These are phyloP conservation scores for Epichloe sp. DNA, from an alignment of 2,329 filamentous ascomycete species.

Conservation along the genomic window DNA sequence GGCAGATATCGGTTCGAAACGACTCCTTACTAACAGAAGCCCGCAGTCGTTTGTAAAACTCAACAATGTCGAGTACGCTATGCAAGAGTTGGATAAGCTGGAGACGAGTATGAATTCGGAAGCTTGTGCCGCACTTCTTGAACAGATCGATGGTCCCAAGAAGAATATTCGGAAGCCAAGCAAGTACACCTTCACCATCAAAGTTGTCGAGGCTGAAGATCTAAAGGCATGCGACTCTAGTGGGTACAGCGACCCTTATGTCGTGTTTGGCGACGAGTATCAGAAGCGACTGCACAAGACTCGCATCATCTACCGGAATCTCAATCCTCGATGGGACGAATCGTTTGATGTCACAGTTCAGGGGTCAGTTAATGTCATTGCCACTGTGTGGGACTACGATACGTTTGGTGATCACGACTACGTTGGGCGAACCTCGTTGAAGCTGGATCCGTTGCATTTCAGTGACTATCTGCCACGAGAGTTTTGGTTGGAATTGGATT, in stretches of 20 bases:
- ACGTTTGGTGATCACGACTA: slow-evolving; percentile 96
- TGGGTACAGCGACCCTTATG: slow-evolving; percentile 89
- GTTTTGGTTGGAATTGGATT: slow-evolving; percentile 92
- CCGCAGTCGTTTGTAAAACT: slow-evolving; percentile 88
- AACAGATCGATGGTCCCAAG: slow-evolving; percentile 57
- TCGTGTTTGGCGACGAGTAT: slow-evolving; percentile 93
- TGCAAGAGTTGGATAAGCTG: slow-evolving; percentile 80
- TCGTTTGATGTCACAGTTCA: slow-evolving; percentile 91
- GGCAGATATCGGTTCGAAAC: background rate
- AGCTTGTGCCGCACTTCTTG: slow-evolving; percentile 70
- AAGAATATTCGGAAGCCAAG: slow-evolving; percentile 53
- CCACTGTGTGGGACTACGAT: slow-evolving; percentile 97
- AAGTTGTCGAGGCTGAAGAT: slow-evolving; percentile 95
- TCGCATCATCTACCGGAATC: slow-evolving; percentile 73
- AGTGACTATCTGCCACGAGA: slow-evolving; percentile 90
- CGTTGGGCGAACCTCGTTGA: slow-evolving; percentile 89
- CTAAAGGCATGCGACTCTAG: slow-evolving; percentile 96
- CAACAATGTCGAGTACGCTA: slow-evolving; percentile 94
- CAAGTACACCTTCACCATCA: slow-evolving; percentile 97
- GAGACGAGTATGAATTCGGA: slow-evolving; percentile 88
- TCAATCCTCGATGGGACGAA: slow-evolving; percentile 96
- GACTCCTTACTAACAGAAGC: slow-evolving; percentile 15
- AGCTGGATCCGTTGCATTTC: slow-evolving; percentile 96
- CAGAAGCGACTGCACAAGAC: slow-evolving; percentile 95
- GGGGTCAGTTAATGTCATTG: slow-evolving; percentile 84